phyloP scores from a whole-genome alignment of 108 stramenopile genomes.

The Seminavis robusta region DNA sequence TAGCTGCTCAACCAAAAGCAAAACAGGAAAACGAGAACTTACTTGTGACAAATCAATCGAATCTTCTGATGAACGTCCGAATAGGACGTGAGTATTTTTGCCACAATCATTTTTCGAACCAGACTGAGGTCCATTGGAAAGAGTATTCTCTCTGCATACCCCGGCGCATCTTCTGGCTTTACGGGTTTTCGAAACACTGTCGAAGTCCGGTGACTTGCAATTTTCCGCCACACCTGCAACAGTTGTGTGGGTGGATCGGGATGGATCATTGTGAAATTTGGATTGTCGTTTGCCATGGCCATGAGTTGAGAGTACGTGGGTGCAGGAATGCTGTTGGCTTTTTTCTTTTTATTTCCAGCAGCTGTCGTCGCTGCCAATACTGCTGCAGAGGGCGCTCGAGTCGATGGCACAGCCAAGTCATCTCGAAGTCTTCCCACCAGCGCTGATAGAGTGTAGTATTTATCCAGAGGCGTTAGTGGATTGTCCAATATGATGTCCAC shows the following conservation, averaged over 20 bases:
- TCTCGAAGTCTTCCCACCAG: conserved; percentile 75
- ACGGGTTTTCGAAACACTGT: conserved; percentile 81
- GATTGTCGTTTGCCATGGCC: conserved; percentile 18
- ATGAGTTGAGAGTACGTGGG: conserved; percentile 5
- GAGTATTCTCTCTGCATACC: conserved; percentile 67
- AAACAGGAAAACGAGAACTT: no score
- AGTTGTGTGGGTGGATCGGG: conserved; percentile 36
- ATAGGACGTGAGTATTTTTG: conserved; percentile 47
- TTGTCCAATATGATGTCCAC: conserved; percentile 50
- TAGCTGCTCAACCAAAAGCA: no score
- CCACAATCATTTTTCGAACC: conserved; percentile 69
- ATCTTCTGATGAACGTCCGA: conserved; percentile 48
- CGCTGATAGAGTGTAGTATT: conserved; percentile 69
- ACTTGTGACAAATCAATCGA: conserved; percentile 80
- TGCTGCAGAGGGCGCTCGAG: conserved; percentile 5
- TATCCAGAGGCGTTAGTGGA: conserved; percentile 69
- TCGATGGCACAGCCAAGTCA: conserved; percentile 57
- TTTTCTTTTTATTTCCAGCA: conserved; percentile 11
- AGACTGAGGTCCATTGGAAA: conserved; percentile 79
- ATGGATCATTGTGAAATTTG: conserved; percentile 44
- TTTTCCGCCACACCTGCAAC: conserved; percentile 68
- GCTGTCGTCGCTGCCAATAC: neutral
- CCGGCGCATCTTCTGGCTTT: conserved; percentile 71
- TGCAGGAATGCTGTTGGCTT: neutral
- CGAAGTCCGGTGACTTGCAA: conserved; percentile 68